phyloP scores from a whole-genome alignment of 1,139 yeast species.

The Sugiyamaella xylanicola region DNA sequence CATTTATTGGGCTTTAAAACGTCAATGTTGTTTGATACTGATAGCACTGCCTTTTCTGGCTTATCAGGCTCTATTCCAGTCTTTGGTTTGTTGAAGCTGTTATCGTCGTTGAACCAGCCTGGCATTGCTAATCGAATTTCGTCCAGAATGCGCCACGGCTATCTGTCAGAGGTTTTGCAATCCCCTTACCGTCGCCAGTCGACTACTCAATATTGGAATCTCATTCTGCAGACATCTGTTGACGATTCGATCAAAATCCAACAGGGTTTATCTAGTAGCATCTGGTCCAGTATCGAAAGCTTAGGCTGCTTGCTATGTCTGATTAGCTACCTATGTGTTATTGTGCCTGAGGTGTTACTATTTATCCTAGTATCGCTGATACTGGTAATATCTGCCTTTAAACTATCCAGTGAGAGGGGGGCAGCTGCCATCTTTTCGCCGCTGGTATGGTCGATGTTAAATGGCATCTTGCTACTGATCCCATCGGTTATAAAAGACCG shows the following conservation, averaged over 20 bases:
- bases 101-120: conserved; percentile 2
- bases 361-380: not conserved
- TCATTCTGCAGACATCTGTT: not conserved
- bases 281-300: conserved; percentile 4
- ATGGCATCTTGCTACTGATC: conserved; percentile 1
- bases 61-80: not conserved
- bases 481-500: conserved; percentile 7
- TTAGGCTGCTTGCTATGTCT: conserved; percentile 2
- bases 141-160: conserved; percentile 12
- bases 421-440: not conserved
- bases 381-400: not conserved
- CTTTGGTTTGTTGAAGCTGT: conserved; percentile 3
- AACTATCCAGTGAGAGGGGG: not conserved
- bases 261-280: not conserved
- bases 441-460: conserved; percentile 1
- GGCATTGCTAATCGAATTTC: conserved; percentile 6
- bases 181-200: not conserved
- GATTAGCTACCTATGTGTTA: not conserved
- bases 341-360: not conserved
- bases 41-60: conserved; percentile 5
- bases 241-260: conserved; percentile 2
- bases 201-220: not conserved
- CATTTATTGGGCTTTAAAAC: conserved; percentile 10
- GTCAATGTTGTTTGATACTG: conserved; percentile 12
- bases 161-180: conserved; percentile 8